Conservation (phyloP, 192 early-diverging fungal species). For the Coemansia sp. region DNA sequence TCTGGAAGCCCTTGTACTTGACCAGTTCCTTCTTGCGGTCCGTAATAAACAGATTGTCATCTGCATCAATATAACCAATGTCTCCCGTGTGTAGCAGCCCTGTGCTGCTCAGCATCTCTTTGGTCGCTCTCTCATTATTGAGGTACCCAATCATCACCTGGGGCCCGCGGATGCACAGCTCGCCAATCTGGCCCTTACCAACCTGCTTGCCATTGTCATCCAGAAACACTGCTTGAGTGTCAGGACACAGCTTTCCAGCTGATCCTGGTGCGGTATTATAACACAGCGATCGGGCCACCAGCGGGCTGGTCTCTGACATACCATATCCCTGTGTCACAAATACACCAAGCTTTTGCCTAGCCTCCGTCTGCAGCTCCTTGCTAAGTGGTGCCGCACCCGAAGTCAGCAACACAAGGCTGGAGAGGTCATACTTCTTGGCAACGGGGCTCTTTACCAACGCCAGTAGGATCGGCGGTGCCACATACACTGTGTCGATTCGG, state of each 20-base stretch:
- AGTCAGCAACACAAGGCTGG: slow-evolving; percentile 60
- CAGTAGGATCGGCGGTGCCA: slow-evolving; percentile 69
- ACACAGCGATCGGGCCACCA: slow-evolving; percentile 29
- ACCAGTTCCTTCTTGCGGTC: slow-evolving; percentile 90
- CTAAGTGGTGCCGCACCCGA: slow-evolving; percentile 82
- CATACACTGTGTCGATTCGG: slow-evolving; percentile 63
- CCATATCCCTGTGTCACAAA: slow-evolving; percentile 63
- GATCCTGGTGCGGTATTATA: slow-evolving; percentile 52
- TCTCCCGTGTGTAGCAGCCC: slow-evolving; percentile 87
- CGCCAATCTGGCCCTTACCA: slow-evolving; percentile 65
- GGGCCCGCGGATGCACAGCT: slow-evolving; percentile 82
- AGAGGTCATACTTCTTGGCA: slow-evolving; percentile 72
- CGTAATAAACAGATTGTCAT: slow-evolving; percentile 62
- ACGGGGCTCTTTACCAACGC: slow-evolving; percentile 73
- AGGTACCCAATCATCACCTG: slow-evolving; percentile 88
- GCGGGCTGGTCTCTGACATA: slow-evolving; percentile 61
- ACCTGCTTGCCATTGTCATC: slow-evolving; percentile 69
- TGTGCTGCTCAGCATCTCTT: slow-evolving; percentile 66
- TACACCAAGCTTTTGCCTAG: slow-evolving; percentile 47
- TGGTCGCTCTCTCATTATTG: slow-evolving; percentile 76
- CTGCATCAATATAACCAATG: slow-evolving; percentile 66
- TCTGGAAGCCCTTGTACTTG: slow-evolving; percentile 87
- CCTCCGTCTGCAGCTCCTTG: slow-evolving; percentile 61
- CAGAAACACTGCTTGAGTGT: slow-evolving; percentile 70
- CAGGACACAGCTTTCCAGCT: slow-evolving; percentile 70